Percentiles rank a stretch among this genome's conserved stretches.
phyloP scores from a whole-genome alignment of 768 basidiomycete species.

The Termitomyces sp. region DNA sequence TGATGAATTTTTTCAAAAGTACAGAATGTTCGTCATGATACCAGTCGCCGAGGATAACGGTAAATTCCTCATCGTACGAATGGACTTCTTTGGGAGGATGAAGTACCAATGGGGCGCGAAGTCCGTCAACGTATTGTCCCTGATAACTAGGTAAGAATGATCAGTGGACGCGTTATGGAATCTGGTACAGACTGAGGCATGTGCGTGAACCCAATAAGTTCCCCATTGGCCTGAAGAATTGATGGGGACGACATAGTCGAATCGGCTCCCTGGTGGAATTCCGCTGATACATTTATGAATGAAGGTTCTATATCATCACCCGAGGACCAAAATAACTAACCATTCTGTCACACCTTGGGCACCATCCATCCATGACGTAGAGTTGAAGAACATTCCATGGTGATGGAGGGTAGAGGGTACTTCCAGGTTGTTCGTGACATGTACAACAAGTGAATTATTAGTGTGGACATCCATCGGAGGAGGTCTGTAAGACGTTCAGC shows the following conservation, averaged over 20 bases:
- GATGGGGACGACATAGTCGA: conserved; percentile 72
- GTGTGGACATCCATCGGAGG: conserved; percentile 73
- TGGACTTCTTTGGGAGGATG: conserved; percentile 63
- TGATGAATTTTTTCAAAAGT: conserved; percentile 65
- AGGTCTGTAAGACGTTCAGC: conserved; percentile 42
- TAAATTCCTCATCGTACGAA: conserved; percentile 87
- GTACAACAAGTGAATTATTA: conserved; percentile 70
- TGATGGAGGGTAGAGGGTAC: conserved; percentile 73
- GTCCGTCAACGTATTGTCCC: conserved; percentile 91
- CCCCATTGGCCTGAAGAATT: conserved; percentile 68
- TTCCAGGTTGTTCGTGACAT: conserved; percentile 70
- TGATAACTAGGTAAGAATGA: conserved; percentile 17
- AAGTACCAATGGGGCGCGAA: conserved; percentile 82
- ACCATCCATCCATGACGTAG: conserved; percentile 85
- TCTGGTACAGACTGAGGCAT: conserved; percentile 39
- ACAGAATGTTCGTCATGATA: conserved; percentile 73
- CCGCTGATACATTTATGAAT: conserved; percentile 39
- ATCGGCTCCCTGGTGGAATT: conserved; percentile 66
- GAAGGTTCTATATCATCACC: background rate
- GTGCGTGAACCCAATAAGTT: conserved; percentile 78
- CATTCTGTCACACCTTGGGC: conserved; percentile 81
- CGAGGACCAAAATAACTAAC: conserved; percentile 26
- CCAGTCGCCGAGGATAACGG: conserved; percentile 86
- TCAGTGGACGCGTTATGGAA: background rate
- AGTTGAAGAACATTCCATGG: conserved; percentile 95